Percentiles rank a stretch among this genome's conserved stretches.
phyloP scores from a whole-genome alignment of 441 rosid genomes.

The Pelargonium myrrhifolium region DNA sequence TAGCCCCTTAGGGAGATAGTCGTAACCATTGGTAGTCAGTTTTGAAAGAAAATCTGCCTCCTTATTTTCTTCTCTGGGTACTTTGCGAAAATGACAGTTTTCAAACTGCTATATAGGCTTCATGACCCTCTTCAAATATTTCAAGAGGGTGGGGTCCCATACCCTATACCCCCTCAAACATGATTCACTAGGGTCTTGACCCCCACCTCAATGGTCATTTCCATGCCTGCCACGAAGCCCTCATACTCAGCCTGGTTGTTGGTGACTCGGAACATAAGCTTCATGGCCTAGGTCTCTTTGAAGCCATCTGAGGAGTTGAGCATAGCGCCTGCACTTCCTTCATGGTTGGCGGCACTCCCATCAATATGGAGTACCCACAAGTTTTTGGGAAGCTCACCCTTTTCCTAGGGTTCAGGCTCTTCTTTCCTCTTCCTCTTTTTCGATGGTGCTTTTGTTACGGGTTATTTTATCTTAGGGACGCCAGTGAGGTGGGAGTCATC shows the following conservation, averaged over 20 bases:
- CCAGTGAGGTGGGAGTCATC: too few species aligned
- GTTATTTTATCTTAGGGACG: too few species aligned
- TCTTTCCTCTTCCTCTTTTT: too few species aligned
- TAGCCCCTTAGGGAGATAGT: too few species aligned
- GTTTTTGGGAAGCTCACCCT: too few species aligned
- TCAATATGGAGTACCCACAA: background rate
- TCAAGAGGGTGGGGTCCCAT: too few species aligned
- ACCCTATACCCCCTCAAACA: background rate
- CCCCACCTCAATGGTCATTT: background rate
- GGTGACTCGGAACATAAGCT: background rate
- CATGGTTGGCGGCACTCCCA: background rate
- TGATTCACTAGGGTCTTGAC: background rate
- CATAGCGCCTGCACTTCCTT: background rate
- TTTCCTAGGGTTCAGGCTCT: too few species aligned
- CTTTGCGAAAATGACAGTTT: background rate
- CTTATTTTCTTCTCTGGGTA: background rate
- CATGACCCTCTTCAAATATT: background rate
- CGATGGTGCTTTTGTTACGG: too few species aligned
- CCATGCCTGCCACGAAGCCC: background rate
- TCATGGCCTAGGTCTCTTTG: background rate
- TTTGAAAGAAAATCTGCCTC: too few species aligned
- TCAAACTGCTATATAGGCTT: background rate
- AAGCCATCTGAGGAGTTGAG: background rate
- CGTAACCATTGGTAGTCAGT: background rate
- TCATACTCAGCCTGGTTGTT: conserved; percentile 5